phyloP scores from a whole-genome alignment of 305 asterid species.

The Fraxinus velutina region DNA sequence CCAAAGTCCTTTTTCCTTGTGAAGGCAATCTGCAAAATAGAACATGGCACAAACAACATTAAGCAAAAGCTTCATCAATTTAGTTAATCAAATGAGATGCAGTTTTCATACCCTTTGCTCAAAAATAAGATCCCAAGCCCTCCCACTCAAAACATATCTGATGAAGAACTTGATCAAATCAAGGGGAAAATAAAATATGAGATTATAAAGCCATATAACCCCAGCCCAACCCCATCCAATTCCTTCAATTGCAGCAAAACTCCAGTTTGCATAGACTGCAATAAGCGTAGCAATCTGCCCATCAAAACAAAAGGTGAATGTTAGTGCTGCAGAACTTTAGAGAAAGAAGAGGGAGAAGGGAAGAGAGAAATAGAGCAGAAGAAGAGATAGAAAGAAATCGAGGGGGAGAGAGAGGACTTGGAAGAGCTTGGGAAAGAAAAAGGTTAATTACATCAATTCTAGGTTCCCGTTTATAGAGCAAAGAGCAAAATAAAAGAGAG shows the following conservation, averaged over 20 bases:
- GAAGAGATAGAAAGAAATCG: background rate
- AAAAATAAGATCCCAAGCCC: constrained; percentile 70
- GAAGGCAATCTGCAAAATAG: constrained; percentile 44
- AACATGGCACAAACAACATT: background rate
- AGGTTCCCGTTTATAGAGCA: background rate
- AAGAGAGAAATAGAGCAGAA: background rate
- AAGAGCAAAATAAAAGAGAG: background rate
- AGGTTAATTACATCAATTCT: background rate
- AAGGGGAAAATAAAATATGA: constrained; percentile 51
- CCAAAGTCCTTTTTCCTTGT: constrained; percentile 71
- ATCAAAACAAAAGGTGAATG: background rate
- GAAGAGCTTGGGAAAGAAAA: background rate
- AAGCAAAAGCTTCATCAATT: background rate
- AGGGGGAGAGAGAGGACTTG: background rate
- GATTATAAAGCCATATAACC: constrained; percentile 57
- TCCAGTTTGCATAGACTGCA: constrained; percentile 62
- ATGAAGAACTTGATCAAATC: constrained; percentile 52
- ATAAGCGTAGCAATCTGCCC: constrained; percentile 55
- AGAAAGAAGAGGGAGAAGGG: background rate
- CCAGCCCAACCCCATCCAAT: constrained; percentile 78
- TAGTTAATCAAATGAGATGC: background rate
- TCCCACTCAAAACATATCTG: constrained; percentile 64
- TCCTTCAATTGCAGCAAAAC: constrained; percentile 56
- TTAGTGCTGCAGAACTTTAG: background rate
- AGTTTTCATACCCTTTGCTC: constrained; percentile 64